Percentiles rank a stretch among this genome's conserved stretches.
Evolutionary conservation across 371 early-diverging fungal species (phyloP).

Genomic region (Mycotypha africana): DNA sequence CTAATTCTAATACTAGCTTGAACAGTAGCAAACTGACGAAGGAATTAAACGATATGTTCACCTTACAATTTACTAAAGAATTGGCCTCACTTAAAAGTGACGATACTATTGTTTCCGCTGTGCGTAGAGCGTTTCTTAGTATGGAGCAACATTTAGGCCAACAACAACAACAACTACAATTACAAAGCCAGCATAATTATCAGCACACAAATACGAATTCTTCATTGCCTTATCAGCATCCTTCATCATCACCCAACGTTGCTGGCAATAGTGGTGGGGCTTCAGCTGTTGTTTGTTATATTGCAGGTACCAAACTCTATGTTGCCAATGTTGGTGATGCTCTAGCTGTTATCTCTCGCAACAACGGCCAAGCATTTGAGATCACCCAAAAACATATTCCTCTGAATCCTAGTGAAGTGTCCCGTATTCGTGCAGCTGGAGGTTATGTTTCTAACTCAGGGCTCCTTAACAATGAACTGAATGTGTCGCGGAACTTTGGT

Average conservation of each 20-base stretch:
- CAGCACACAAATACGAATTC: no score
- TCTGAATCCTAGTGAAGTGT: constrained; percentile 61
- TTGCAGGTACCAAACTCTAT: constrained; percentile 72
- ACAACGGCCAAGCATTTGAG: constrained; percentile 63
- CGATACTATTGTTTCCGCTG: constrained; percentile 54
- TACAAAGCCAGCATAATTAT: no score
- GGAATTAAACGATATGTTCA: constrained; percentile 66
- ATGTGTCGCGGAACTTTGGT: constrained; percentile 82
- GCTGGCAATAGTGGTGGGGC: no score
- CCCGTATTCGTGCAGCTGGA: constrained; percentile 70
- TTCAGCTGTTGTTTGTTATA: constrained; percentile 70
- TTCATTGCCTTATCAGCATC: no score
- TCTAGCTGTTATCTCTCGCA: constrained; percentile 76
- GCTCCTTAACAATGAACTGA: constrained; percentile 62
- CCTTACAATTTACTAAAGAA: constrained; percentile 63
- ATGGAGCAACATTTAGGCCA: constrained; percentile 68
- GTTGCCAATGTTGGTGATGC: constrained; percentile 91
- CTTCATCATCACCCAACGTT: constrained; percentile 26
- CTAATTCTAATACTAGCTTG: constrained; percentile 47
- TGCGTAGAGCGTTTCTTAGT: constrained; percentile 70
- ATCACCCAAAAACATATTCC: constrained; percentile 77
- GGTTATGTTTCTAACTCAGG: constrained; percentile 77
- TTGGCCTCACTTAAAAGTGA: constrained; percentile 52
- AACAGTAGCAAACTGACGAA: constrained; percentile 57
- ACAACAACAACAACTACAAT: no score